These are phyloP conservation scores for Fusarium dimerum DNA, from an alignment of 2,329 filamentous ascomycete genomes.

Conservation along the genomic window DNA sequence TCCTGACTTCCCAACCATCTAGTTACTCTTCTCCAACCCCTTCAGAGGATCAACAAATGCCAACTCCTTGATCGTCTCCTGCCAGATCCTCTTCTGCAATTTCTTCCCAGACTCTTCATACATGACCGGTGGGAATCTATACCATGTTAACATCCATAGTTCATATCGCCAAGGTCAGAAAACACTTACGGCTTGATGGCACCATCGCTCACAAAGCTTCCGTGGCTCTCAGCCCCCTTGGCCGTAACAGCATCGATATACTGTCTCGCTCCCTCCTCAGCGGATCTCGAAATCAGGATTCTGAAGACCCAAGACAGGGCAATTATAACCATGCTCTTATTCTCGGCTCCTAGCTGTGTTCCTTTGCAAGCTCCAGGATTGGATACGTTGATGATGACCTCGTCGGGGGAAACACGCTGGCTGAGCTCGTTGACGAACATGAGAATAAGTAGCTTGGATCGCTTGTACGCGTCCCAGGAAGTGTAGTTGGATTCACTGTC, in stretches of 20 bases:
- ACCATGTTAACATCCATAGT: conserved; percentile 1
- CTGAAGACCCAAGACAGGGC: conserved; percentile 13
- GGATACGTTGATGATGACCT: conserved; percentile 48
- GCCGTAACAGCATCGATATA: conserved; percentile 25
- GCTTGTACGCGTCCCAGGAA: conserved; percentile 13
- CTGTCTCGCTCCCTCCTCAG: conserved; percentile 17
- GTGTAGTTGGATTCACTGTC: conserved; percentile 21
- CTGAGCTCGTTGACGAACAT: conserved; percentile 40
- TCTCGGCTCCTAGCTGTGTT: conserved; percentile 43
- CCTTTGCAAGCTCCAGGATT: conserved; percentile 48
- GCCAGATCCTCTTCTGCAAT: conserved; percentile 22
- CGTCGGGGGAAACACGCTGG: conserved; percentile 38
- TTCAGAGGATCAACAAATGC: conserved; percentile 17
- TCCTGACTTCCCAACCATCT: neutral
- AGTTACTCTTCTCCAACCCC: conserved; percentile 5
- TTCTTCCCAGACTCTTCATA: conserved; percentile 17
- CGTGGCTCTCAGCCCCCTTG: conserved; percentile 26
- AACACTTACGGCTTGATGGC: conserved; percentile 27
- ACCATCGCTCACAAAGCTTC: conserved; percentile 27
- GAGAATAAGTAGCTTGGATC: conserved; percentile 36
- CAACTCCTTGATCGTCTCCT: conserved; percentile 24
- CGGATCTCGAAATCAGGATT: conserved; percentile 12
- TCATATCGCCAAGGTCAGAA: neutral
- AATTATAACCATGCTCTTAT: conserved; percentile 11
- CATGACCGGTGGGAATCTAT: conserved; percentile 20